Evolutionary conservation across 148 eudicot genomes (phyloP), one percentile per base, ranked within the genome.

Genomic region (Rhododendron ovatum): DNA sequence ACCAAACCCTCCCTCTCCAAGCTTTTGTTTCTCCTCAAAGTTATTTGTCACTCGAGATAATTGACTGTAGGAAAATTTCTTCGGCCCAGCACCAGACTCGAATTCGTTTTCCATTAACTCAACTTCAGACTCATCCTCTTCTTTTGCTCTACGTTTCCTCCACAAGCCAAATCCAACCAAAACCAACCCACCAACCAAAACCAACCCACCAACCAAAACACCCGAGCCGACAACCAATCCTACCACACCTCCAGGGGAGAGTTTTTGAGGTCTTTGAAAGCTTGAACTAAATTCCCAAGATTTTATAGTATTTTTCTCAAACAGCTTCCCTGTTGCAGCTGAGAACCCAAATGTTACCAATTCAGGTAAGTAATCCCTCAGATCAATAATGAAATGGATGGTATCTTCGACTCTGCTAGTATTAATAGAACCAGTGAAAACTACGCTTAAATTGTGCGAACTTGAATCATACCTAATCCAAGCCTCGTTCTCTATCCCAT

Each of bases 221-320:
- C 30, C 12, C 5, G 30, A 48, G 3, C 87, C 89, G 5, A 84
- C 81, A 65, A 35, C 63, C 2, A 86, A 20, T 33, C 85, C 88
- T 28, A 77, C 30, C 76, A 71, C 20, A 5, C 28, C 26, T 22
- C 2, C n/a, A 1, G 0, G 65, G 65, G 65, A 6, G n/a, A 59
- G 0, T 59, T 59, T 59, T 55, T 55, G 3, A 0, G 61, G 0
- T 55, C 20, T 17, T 15, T 41, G 45, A 3, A 85, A 24, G 35
- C 1, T 33, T 0, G 89, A 85, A 51, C 51, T 87, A 15, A 86
- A 90, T 24, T 67, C 6, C 91, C 89, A 90, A 0, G 75, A 82
- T 2, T 4, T 37, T 24, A 82, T 6, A n/a, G 1, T n/a, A 24
- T 82, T 39, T 22, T 22, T 82, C 3, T 59, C 84, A 13, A 24